Evolutionary conservation across 768 basidiomycete genomes (phyloP), one percentile per base, ranked within the genome.

Genomic region (Exsudoporus frostii): DNA sequence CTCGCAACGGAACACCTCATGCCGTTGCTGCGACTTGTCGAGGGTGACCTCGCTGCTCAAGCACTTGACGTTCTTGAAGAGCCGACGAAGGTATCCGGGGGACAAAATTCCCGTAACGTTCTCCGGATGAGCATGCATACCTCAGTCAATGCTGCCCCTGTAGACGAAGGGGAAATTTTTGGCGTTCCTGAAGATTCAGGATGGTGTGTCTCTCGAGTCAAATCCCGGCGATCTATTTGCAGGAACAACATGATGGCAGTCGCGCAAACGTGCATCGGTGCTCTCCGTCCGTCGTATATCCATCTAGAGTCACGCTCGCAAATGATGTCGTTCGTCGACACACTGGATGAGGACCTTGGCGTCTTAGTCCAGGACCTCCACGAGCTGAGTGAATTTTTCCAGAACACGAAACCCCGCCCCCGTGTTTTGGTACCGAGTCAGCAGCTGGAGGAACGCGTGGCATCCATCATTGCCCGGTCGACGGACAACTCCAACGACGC

Each of bases 11-110:
- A 97, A 65, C 75, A 95, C 22, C 80, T 98, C 27, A 92, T 92
- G 87, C 94, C 95, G 0, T 76, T 98, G 25, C 74, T 98, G 30
- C 85, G 92, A 25, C 79, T 98, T 22, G 76, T 97, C n/a, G 87
- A 90, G 60, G 91, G 90, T 2, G 89, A 94, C 57, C 79, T 93
- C 32, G 87, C 94, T 10, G 71, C 85, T 8, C 83, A 90, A 56
- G 94, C 93, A 1, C 77, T 98, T 43, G 94, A 95, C 44, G 92
- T 98, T n/a, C 79, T 98, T 7, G 93, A 97, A 61, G 89, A 94
- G 61, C 93, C 93, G 0, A 83, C 90, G 70, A 81, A 79, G 19
- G 86, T 93, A 72, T 83, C 83, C 1, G 83, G 85, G 39, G 87
- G 89, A 22, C 84, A 83, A 43, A 79, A 86, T 0, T 90, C 91